These are phyloP conservation scores for Ajuga chamaepitys DNA, from an alignment of 257 asterid genomes.

Conservation along the genomic window DNA sequence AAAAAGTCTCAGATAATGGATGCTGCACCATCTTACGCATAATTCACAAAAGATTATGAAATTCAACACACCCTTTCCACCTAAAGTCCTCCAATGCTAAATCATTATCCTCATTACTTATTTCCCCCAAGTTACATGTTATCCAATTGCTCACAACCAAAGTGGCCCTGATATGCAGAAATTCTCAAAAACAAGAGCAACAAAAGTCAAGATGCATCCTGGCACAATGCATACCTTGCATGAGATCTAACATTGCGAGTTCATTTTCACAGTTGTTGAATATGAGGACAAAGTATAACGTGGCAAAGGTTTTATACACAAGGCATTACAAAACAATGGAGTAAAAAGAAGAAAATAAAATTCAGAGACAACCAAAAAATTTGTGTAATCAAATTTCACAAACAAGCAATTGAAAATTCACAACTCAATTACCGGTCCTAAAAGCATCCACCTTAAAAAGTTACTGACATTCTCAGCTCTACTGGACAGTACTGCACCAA, in stretches of 20 bases:
- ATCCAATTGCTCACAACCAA: neutral
- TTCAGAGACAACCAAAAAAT: too few relatives aligned
- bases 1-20: neutral
- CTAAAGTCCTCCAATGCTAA: neutral
- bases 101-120: neutral
- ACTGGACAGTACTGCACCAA: conserved; percentile 66
- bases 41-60: neutral
- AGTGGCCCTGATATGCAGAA: neutral
- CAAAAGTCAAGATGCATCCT: neutral
- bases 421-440: conserved; percentile 49
- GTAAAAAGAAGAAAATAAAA: neutral
- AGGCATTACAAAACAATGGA: conserved; percentile 24
- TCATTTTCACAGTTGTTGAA: conserved; percentile 84
- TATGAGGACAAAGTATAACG: conserved; percentile 70
- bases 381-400: neutral
- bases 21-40: neutral
- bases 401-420: conserved; percentile 11
- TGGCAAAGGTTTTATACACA: conserved; percentile 86
- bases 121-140: neutral
- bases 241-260: conserved; percentile 96
- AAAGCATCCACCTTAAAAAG: conserved; percentile 66
- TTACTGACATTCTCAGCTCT: conserved; percentile 84
- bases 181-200: neutral
- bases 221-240: conserved; percentile 71
- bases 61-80: neutral